Conservation (phyloP, 768 basidiomycete species). For the Sarcomyxa edulis region DNA sequence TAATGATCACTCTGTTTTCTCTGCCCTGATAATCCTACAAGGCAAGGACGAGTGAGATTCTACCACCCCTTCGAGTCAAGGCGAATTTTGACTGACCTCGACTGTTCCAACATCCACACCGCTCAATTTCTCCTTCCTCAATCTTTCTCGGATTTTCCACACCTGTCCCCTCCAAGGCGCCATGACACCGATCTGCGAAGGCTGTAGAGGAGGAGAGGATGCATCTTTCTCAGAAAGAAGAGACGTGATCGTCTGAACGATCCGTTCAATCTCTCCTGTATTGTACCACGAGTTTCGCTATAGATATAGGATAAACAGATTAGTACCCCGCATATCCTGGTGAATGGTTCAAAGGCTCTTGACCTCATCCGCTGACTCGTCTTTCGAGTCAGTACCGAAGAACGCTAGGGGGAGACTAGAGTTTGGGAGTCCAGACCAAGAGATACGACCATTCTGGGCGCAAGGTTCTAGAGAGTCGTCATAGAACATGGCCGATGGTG, state of each 20-base stretch:
- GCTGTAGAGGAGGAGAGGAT: conserved; percentile 33
- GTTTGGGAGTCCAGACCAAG: conserved; percentile 35
- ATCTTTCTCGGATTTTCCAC: conserved; percentile 40
- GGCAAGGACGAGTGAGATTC: too few species aligned
- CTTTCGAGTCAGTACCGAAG: conserved; percentile 32
- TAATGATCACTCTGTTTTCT: conserved; percentile 44
- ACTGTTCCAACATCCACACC: conserved; percentile 49
- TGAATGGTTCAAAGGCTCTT: conserved; percentile 2
- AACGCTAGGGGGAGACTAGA: conserved; percentile 38
- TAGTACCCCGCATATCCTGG: neutral
- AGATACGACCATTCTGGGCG: conserved; percentile 35
- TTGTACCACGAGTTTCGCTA: conserved; percentile 48
- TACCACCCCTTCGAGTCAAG: too few species aligned
- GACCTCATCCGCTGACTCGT: conserved; percentile 44
- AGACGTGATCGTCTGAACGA: conserved; percentile 32
- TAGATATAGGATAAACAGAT: neutral
- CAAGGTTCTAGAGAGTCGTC: conserved; percentile 41
- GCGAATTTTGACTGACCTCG: conserved; percentile 36
- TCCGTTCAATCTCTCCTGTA: conserved; percentile 35
- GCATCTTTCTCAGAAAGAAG: conserved; percentile 28
- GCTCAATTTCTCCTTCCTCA: conserved; percentile 33
- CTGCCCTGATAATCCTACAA: conserved; percentile 46
- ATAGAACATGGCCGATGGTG: conserved; percentile 49
- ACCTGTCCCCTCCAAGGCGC: conserved; percentile 50
- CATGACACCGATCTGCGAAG: conserved; percentile 44